phyloP scores from a whole-genome alignment of 2,329 filamentous ascomycete species.

The Penicillium brasilianum region DNA sequence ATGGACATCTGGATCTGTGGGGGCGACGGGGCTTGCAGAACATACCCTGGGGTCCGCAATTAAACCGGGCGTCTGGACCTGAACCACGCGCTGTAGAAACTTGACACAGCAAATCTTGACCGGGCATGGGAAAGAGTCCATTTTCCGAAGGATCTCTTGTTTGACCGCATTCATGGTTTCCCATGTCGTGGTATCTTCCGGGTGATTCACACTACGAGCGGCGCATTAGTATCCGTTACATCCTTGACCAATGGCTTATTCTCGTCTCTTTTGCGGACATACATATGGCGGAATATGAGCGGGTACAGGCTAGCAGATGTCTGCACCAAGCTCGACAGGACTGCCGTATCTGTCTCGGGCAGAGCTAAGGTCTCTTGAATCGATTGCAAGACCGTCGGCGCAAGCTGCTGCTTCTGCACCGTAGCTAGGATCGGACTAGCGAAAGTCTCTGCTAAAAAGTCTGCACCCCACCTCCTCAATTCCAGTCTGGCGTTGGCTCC shows the following conservation, averaged over 20 bases:
- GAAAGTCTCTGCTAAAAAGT: conserved; percentile 95
- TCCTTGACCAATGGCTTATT: background rate
- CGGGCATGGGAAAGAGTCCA: conserved; percentile 77
- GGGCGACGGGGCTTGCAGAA: conserved; percentile 22
- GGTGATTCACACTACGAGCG: conserved; percentile 76
- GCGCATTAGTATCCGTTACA: conserved; percentile 36
- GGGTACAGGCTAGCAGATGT: conserved; percentile 92
- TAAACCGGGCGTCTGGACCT: conserved; percentile 85
- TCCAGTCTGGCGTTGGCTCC: conserved; percentile 74
- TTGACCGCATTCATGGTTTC: conserved; percentile 88
- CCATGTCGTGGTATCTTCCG: conserved; percentile 81
- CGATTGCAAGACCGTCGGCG: conserved; percentile 76
- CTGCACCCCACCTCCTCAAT: conserved; percentile 91
- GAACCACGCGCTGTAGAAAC: conserved; percentile 90
- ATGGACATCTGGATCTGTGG: background rate
- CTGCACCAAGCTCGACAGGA: conserved; percentile 86
- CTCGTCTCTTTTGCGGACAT: conserved; percentile 37
- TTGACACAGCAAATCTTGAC: conserved; percentile 95
- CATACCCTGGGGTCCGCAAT: conserved; percentile 82
- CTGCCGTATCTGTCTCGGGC: conserved; percentile 75
- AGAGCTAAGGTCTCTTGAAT: conserved; percentile 72
- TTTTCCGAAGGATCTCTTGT: conserved; percentile 81
- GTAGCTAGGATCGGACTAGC: conserved; percentile 81
- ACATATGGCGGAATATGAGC: conserved; percentile 91
- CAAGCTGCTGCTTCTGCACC: conserved; percentile 79